Evolutionary conservation across 1,139 yeast genomes (phyloP), one percentile per base, ranked within the genome.

Genomic region (Kluyveromyces sp.): DNA sequence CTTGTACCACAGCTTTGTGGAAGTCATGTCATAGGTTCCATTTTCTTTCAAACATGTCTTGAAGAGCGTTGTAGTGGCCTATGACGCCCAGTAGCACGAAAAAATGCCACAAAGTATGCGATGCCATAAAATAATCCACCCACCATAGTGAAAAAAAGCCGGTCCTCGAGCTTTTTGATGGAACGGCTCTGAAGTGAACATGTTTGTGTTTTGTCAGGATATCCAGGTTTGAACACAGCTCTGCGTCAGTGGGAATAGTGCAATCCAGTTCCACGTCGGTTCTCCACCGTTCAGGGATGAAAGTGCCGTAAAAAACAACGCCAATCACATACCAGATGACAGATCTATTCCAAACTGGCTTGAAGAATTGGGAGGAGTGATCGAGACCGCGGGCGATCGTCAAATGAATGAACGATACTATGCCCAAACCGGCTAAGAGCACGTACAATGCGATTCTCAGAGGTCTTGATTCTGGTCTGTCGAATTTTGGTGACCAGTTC

Each of bases 81-180:
- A 85, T 66, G 19, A 88, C 78, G 2, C 98, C 98, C 32, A 84
- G 73, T 32, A 92, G 76, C 35, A 92, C 98, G 60, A 85, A 86
- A 15, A 87, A 63, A 65, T 92, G 98, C 98, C 98, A 92, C 30
- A 92, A 68, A 57, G 87, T 88, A 64, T 92, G 98, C 41, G 96
- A 86, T 31, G 79, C 74, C 48, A 80, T 71, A 25, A 74, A 64
- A 61, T 83, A 83, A 56, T 83, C 94, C 8, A 81, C 82, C 92
- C 95, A 88, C 94, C 83, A 92, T 57, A 80, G 71, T 26, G 85
- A 83, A 55, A 70, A 67, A 63, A 80, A 80, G 52, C 34, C 28
- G 11, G 41, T 22, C 16, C 46, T 35, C 19, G 39, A 41, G 30
- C 46, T 52, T n/a, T 41, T 43, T 3, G 53, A 51, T 2, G 86